A percentile compares a stretch with the other conserved stretches of the same genome.
These are phyloP conservation scores for Candida dubliniensis DNA, from an alignment of 1,139 yeast species.

Conservation along the genomic window DNA sequence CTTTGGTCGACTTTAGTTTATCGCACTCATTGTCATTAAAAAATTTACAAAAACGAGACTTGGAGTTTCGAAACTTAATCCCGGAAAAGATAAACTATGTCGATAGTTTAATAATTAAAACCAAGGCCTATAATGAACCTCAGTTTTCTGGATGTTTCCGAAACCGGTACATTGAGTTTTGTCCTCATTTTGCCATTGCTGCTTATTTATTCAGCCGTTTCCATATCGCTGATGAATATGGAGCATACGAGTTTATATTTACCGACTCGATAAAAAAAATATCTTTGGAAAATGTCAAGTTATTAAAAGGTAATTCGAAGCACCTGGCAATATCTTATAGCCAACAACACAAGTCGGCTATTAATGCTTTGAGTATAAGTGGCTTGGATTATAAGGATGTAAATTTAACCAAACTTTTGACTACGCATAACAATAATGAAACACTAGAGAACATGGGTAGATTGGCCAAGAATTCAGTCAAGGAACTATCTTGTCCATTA, in stretches of 20 bases:
- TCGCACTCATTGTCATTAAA: slow-evolving; percentile 24
- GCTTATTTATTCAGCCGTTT: slow-evolving; percentile 32
- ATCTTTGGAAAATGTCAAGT: slow-evolving; percentile 21
- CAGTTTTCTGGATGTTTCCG: slow-evolving; percentile 28
- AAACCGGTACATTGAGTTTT: slow-evolving; percentile 27
- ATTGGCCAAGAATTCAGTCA: slow-evolving; percentile 15
- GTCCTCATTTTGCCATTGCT: slow-evolving; percentile 32
- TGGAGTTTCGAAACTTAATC: slow-evolving; percentile 24
- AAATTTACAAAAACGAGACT: slow-evolving; percentile 25
- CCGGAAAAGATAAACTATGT: slow-evolving; percentile 15
- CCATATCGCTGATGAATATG: slow-evolving; percentile 32
- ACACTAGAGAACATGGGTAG: slow-evolving; percentile 13
- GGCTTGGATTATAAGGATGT: slow-evolving; percentile 24
- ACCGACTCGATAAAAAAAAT: slow-evolving; percentile 13
- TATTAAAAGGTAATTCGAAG: slow-evolving; percentile 29
- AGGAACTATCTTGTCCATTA: slow-evolving; percentile 17
- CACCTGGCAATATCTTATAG: slow-evolving; percentile 24
- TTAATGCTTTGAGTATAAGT: slow-evolving; percentile 22
- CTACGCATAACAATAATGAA: slow-evolving; percentile 14
- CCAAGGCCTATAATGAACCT: slow-evolving; percentile 2
- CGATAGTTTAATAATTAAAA: slow-evolving; percentile 11
- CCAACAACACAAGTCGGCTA: slow-evolving; percentile 31
- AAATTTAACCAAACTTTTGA: slow-evolving; percentile 22
- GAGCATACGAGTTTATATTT: slow-evolving; percentile 22
- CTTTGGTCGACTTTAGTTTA: slow-evolving; percentile 29